Conservation (phyloP, 345 rosid species). For the Citrus sp. region DNA sequence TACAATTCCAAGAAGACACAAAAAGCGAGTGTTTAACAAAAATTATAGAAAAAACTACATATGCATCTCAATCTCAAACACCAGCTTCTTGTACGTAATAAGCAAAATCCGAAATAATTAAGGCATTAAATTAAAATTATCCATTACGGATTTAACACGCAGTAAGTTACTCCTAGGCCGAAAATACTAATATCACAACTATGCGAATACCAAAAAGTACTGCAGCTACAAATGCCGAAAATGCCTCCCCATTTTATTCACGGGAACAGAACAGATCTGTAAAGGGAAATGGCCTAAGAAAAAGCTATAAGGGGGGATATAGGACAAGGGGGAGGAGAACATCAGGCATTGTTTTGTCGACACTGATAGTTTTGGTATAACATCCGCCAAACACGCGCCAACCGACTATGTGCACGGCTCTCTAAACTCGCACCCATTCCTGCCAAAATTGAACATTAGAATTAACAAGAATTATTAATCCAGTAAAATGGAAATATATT, state of each 20-base stretch:
- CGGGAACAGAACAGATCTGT: neutral
- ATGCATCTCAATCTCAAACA: neutral
- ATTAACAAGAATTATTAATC: neutral
- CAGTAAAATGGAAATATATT: neutral
- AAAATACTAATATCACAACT: neutral
- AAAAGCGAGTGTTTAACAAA: neutral
- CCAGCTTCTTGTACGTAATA: neutral
- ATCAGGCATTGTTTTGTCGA: constrained; percentile 10
- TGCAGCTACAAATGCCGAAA: constrained; percentile 3
- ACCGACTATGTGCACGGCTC: neutral
- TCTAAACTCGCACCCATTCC: neutral
- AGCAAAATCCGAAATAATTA: neutral
- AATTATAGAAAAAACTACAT: neutral
- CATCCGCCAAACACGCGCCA: constrained; percentile 5
- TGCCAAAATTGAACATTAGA: neutral
- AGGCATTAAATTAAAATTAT: neutral
- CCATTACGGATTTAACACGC: neutral
- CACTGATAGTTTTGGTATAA: neutral
- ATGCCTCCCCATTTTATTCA: constrained; percentile 17
- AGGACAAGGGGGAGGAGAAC: constrained; percentile 2
- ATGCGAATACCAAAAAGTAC: neutral
- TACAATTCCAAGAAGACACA: neutral
- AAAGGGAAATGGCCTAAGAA: neutral
- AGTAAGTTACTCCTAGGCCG: neutral
- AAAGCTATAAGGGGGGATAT: neutral